phyloP scores from a whole-genome alignment of 108 stramenopile species.

The Mediolabrus comicus region DNA sequence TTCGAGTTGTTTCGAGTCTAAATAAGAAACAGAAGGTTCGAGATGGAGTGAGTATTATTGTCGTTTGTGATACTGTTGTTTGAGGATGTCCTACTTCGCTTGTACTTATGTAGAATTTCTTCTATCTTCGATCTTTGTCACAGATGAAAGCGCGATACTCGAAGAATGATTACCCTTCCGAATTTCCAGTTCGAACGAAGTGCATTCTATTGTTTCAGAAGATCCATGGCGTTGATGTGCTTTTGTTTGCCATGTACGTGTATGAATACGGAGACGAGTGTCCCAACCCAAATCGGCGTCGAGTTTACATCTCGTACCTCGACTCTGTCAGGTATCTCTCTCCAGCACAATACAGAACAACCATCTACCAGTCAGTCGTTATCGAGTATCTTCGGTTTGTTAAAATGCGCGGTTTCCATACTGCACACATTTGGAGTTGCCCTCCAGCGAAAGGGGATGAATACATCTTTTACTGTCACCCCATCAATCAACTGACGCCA shows the following conservation, averaged over 20 bases:
- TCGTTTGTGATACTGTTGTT: neutral
- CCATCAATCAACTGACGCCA: conserved; percentile 74
- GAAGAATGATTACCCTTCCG: conserved; percentile 66
- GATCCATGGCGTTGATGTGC: conserved; percentile 93
- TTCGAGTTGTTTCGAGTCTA: conserved; percentile 67
- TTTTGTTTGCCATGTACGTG: conserved; percentile 96
- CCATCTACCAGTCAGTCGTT: conserved; percentile 89
- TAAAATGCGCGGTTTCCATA: conserved; percentile 93
- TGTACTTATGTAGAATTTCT: neutral
- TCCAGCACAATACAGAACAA: conserved; percentile 78
- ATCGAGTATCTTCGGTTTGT: conserved; percentile 92
- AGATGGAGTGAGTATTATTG: conserved; percentile 62
- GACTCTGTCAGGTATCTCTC: conserved; percentile 95
- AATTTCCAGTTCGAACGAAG: conserved; percentile 88
- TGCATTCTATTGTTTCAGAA: conserved; percentile 93
- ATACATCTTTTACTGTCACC: conserved; percentile 93
- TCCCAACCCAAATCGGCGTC: conserved; percentile 88
- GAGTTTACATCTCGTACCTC: conserved; percentile 95
- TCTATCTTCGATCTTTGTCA: neutral
- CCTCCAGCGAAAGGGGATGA: conserved; percentile 96
- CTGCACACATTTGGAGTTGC: conserved; percentile 98
- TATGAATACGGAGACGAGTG: conserved; percentile 95
- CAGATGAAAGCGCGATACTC: conserved; percentile 70
- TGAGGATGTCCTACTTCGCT: neutral
- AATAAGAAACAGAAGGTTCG: conserved; percentile 71